Conservation (phyloP, 805 yeast species). For the Candida endomychidarum region DNA sequence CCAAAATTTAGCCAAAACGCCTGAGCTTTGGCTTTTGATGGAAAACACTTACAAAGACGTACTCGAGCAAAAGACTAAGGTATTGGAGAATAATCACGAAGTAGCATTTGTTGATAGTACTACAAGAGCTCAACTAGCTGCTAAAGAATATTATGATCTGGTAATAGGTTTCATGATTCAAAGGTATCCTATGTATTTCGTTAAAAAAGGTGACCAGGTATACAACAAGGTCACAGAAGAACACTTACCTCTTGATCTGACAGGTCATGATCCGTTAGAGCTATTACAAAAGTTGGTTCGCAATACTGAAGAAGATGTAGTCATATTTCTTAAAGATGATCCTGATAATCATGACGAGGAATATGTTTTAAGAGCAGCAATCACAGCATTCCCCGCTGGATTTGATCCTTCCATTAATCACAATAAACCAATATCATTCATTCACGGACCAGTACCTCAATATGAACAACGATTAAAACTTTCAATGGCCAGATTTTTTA, state of each 20-base stretch:
- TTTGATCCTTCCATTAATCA: constrained; percentile 60
- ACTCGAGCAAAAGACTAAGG: constrained; percentile 7
- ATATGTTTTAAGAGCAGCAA: constrained; percentile 56
- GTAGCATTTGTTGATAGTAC: constrained; percentile 25
- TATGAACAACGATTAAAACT: constrained; percentile 54
- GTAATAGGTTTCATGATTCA: constrained; percentile 38
- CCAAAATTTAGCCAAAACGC: constrained; percentile 26
- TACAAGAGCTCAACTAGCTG: constrained; percentile 27
- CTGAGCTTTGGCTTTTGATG: constrained; percentile 58
- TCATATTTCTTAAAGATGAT: constrained; percentile 48
- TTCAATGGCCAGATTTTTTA: constrained; percentile 69
- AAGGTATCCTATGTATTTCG: constrained; percentile 57
- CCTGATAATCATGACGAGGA: constrained; percentile 47
- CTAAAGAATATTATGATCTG: constrained; percentile 51
- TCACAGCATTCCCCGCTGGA: constrained; percentile 69
- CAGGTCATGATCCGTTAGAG: constrained; percentile 17
- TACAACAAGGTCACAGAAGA: constrained; percentile 44
- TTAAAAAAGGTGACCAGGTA: constrained; percentile 23
- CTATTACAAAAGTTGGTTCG: constrained; percentile 27
- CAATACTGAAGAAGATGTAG: constrained; percentile 62
- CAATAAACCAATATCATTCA: constrained; percentile 53
- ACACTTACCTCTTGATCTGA: constrained; percentile 29
- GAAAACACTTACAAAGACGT: constrained; percentile 53
- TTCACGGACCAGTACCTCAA: constrained; percentile 75
- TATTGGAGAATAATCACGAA: constrained; percentile 30